phyloP scores from a whole-genome alignment of 2,329 filamentous ascomycete genomes.

The Cladosporium velox region DNA sequence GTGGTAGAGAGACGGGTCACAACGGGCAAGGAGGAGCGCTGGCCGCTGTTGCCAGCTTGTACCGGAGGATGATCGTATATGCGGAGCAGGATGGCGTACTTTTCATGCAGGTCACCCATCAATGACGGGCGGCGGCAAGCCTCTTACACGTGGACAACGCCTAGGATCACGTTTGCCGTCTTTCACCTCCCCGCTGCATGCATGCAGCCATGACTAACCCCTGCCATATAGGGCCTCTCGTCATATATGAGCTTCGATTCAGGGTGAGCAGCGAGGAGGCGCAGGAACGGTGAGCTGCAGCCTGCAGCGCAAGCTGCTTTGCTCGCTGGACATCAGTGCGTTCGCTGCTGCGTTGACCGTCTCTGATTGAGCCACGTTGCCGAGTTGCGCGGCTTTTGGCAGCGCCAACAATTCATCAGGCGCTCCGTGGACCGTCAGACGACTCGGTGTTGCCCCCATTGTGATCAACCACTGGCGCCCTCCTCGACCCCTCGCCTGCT shows the following conservation, averaged over 20 bases:
- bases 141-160: slow-evolving; percentile 12
- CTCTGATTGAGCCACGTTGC: slow-evolving; percentile 10
- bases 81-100: slow-evolving; percentile 10
- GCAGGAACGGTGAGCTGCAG: slow-evolving; percentile 11
- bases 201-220: slow-evolving; percentile 11
- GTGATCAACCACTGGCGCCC: slow-evolving; percentile 4
- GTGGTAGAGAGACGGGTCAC: neutral
- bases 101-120: slow-evolving; percentile 13
- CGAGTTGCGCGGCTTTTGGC: neutral
- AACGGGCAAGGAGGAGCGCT: neutral
- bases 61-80: slow-evolving; percentile 7
- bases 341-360: neutral
- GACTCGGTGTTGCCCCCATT: neutral
- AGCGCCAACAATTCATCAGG: neutral
- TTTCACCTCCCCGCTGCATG: slow-evolving; percentile 7
- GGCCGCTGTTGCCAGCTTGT: neutral
- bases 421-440: neutral
- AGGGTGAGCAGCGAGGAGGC: neutral
- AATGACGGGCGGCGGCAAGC: slow-evolving; percentile 13
- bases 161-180: slow-evolving; percentile 9
- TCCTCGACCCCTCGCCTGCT: neutral
- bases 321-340: neutral
- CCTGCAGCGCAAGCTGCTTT: neutral
- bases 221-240: slow-evolving; percentile 4
- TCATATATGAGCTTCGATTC: neutral